Evolutionary conservation across 75 land plant species (phyloP), one percentile per base, ranked within the genome.

Genomic region (Picea sitchensis): DNA sequence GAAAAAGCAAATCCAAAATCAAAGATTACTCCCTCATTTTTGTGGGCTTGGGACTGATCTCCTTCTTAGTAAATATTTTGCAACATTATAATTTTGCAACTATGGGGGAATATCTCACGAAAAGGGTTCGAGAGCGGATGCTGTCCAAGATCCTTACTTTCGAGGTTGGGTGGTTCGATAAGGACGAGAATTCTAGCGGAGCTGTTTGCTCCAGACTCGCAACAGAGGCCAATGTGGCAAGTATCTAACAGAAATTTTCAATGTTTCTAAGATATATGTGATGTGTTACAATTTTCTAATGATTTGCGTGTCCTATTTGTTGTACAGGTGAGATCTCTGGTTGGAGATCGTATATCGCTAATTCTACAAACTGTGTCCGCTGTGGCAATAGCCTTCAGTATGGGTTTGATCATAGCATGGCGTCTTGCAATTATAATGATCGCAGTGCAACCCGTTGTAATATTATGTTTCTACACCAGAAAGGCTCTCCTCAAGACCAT

Each of bases 101-200:
- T 75, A 88, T 92, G 93, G 98, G 98, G 30, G 95, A 88, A 79
- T 23, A 78, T 36, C 78, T 95, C 64, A 95, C 98, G 2, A 90
- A 85, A 86, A 78, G 95, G 74, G 77, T 95, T 26, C 76, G 95
- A 21, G 93, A 95, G 79, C 79, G 81, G 75, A 92, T 95, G 90
- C 67, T 92, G 58, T 80, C 88, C 36, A 91, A 88, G 75, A 92
- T 95, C 2, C 88, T 95, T 3, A 85, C 87, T 0, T 90, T 91
- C 69, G 98, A 95, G 62, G 81, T 95, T 7, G 93, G 91, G 8
- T 95, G 98, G 98, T 95, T 89, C 71, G 98, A 95, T 76, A 82
- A 84, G 47, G 88, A 89, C 21, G 90, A 93, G 82, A 89, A 95
- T 62, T 86, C 91, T 2, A 90, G 82, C 69, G 95, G 95, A 4